Base-by-base conservation (phyloP, 345 rosid species). In the Eucalyptus melliodora region DNA sequence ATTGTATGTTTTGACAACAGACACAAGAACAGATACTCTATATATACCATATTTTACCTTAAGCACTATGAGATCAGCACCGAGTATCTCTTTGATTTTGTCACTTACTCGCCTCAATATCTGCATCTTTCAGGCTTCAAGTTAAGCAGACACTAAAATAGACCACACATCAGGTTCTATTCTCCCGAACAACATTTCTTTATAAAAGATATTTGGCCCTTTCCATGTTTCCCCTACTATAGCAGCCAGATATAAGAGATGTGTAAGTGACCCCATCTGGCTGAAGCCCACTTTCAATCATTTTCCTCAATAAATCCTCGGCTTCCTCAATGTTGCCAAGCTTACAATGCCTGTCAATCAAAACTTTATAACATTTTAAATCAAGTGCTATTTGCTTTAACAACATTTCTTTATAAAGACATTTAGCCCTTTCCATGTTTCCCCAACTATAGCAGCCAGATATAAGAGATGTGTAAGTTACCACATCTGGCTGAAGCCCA, bases 401-500 rank as follows among this genome's bases (percentile, higher is more conserved):
- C 83, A 77, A 88, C 94, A 95, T 92, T 88, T 94, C 93, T 81
- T 90, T 62, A 82, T 88, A 59, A 89, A 96, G 95, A 82, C 87
- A 50, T 60, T 50, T 72, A 91, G 95, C 95, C 91, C 91, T 92
- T 83, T 91, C 90, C 31, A 93, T 44, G 88, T 90, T 91, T 89
- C 97, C 96, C 86, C 87, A 50, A 49, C 90, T 90, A 50, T 88
- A 90, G 91, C 86, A 93, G 59, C 94, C 94, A 86, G 89, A 91
- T 86, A 97, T 89, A 80, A 96, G 97, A 91, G 94, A 92, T 19
- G 93, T 91, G 90, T 93, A 96, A 16, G 97, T 90, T 80, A 91
- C 93, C 27, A 27, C 90, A 94, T 97, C 97, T 65, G 98, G 98
- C 91, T 92, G 86, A 82, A 95, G 88, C 53, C 96, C 99, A 90